Base-by-base conservation (phyloP, 2,329 filamentous ascomycete genomes). In the Sporothrix pseudoabietina region DNA sequence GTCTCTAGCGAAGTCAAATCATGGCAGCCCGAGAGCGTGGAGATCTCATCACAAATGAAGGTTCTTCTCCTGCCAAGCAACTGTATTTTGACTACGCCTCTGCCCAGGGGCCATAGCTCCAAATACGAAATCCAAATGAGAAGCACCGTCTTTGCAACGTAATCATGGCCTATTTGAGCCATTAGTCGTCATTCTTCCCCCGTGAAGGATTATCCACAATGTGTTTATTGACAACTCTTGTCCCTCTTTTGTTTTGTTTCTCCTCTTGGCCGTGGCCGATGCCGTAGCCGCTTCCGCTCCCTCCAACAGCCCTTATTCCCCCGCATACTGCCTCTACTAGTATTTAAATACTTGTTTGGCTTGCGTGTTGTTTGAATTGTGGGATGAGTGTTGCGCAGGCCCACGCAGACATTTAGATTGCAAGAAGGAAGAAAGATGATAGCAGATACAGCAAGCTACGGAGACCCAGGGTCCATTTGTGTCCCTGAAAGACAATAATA, bases 321-420 rank as follows among this genome's bases (percentile, higher is more conserved):
- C 63, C 41, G 41, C 63, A 49, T 49, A 52, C 61, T 8, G 35
- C 47, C n/a, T 3, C 26, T 30, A 39, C 22, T 66, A 47, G 30
- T 44, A 12, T 66, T 68, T 4, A 2, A 16, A 35, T 59, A 3
- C 5, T 10, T 32, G 8, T 32, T 26, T 26, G 57, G 5, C 8
- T 22, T 63, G 16, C 41, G 9, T 14, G 22, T 47, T 66, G 26
- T 30, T 30, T 49, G 19, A n/a, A 32, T 32, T 32, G 16, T 49
- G 44, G n/a, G 19, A 69, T 35, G 16, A 22, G 30, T 41, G 30
- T 55, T 69, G 47, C 32, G 66, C 55, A 69, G 66, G 26, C 47
- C 41, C 49, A 39, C 47, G 65, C 44, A 35, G 65, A 69, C 26
- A 22, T 69, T 69, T 69, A 52, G 30, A 69, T 66, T 66, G 61